These are phyloP conservation scores for Fonsecaea pedrosoi DNA, from an alignment of 2,329 filamentous ascomycete genomes.

Conservation along the genomic window DNA sequence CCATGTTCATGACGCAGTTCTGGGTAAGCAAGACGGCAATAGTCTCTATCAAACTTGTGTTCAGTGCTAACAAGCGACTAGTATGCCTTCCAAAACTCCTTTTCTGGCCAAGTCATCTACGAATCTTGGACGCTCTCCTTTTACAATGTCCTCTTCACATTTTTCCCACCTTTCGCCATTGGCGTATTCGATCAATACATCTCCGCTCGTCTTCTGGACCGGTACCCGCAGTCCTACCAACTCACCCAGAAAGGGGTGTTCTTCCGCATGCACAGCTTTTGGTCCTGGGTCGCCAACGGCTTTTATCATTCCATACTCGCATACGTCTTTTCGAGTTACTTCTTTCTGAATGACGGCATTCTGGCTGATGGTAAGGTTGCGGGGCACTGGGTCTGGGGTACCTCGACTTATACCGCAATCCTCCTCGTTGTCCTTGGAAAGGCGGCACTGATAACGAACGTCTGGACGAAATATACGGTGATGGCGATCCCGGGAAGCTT, in stretches of 20 bases:
- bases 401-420: slow-evolving; percentile 91
- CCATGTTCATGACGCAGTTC: slow-evolving; percentile 98
- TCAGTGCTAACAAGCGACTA: slow-evolving; percentile 46
- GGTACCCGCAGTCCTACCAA: slow-evolving; percentile 94
- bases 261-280: slow-evolving; percentile 91
- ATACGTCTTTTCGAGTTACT: slow-evolving; percentile 82
- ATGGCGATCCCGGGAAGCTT: slow-evolving; percentile 94
- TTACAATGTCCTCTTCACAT: slow-evolving; percentile 98
- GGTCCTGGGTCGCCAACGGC: slow-evolving; percentile 89
- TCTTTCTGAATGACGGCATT: slow-evolving; percentile 82
- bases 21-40: slow-evolving; percentile 70
- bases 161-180: slow-evolving; percentile 88
- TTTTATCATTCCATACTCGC: slow-evolving; percentile 94
- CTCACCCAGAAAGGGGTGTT: slow-evolving; percentile 92
- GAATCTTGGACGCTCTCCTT: slow-evolving; percentile 99
- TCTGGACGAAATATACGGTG: slow-evolving; percentile 98
- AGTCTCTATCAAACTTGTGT: slow-evolving; percentile 1
- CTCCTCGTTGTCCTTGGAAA: slow-evolving; percentile 93
- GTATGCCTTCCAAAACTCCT: slow-evolving; percentile 98
- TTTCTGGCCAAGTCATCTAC: slow-evolving; percentile 97
- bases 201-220: slow-evolving; percentile 87
- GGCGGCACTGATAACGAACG: slow-evolving; percentile 90
- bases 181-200: slow-evolving; percentile 98
- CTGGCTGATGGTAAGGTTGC: slow-evolving; percentile 79
- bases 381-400: slow-evolving; percentile 98